Base-by-base conservation (phyloP, 2,329 filamentous ascomycete genomes). In the Coniochaeta ligniaria region DNA sequence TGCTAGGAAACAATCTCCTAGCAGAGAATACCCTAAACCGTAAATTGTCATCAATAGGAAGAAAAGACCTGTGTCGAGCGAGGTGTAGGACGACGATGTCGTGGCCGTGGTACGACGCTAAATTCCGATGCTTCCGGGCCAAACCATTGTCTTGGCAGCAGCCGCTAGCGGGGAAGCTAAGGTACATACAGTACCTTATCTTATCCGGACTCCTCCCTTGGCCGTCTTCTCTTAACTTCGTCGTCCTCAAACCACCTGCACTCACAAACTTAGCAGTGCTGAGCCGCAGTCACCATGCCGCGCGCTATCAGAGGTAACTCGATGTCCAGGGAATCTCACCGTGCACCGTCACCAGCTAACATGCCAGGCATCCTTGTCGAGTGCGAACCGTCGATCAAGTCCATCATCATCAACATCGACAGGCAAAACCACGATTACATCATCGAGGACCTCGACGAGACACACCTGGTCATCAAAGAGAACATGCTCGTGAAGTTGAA, bases 301-400 rank as follows among this genome's bases (percentile, higher is more conserved):
- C 35, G 56, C 7, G 56, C 56, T 31, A 58, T 59, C 14, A 41
- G n/a, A 58, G 50, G 31, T 41, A 38, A 36, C 17, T 52, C 54
- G 16, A 9, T 8, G 16, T 22, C 6, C 11, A n/a, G 11, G n/a
- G 17, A 24, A 57, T 35, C 12, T 8, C 38, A 35, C 24, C 17
- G 1, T 6, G 31, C 35, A 9, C 7, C 17, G 16, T 9, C 14
- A 31, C 14, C 9, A n/a, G 14, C 54, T 57, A 57, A 33, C 20
- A 26, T 28, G 2, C 6, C 58, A 84, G 90, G 90, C 63, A 87
- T 91, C 31, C 82, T 94, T 65, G 86, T 94, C 74, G 85, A 92
- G 74, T 92, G 89, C 75, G 90, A 94, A 71, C 88, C 90, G n/a
- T 91, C 89, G 52, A 92, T 94, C 81, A 93, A 92, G 75, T 89